A percentile compares a stretch with the other conserved stretches of the same genome.
phyloP scores from a whole-genome alignment of 768 basidiomycete genomes.

The Amanita rubescens region DNA sequence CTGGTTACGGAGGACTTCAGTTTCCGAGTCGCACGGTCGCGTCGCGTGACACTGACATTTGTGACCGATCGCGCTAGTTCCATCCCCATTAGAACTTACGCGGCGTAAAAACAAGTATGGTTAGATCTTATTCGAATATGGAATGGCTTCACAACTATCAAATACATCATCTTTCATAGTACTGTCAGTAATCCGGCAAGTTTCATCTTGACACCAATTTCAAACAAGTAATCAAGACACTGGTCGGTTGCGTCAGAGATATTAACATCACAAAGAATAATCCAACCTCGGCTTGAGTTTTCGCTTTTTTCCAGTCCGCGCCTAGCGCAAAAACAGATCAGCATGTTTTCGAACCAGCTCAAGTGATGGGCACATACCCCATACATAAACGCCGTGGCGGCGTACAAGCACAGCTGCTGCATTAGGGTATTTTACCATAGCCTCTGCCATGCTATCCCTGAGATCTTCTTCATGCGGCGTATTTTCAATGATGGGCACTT shows the following conservation, averaged over 20 bases:
- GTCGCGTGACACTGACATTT: neutral
- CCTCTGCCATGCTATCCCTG: slow-evolving; percentile 81
- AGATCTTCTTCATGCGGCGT: slow-evolving; percentile 88
- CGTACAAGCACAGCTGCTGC: slow-evolving; percentile 74
- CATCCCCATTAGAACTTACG: too few relatives aligned
- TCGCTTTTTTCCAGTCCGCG: slow-evolving; percentile 79
- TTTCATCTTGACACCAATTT: slow-evolving; percentile 81
- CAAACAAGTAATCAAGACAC: slow-evolving; percentile 90
- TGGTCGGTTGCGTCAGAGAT: slow-evolving; percentile 18
- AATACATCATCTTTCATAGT: neutral
- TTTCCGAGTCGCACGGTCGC: neutral
- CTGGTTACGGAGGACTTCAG: too few relatives aligned
- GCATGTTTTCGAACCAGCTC: slow-evolving; percentile 7
- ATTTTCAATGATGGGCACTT: slow-evolving; percentile 85
- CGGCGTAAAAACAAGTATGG: too few relatives aligned
- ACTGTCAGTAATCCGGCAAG: slow-evolving; percentile 49
- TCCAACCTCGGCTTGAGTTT: slow-evolving; percentile 77
- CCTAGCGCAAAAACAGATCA: slow-evolving; percentile 22
- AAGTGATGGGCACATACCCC: slow-evolving; percentile 44
- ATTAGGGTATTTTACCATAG: slow-evolving; percentile 73
- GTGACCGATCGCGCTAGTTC: slow-evolving; percentile 18
- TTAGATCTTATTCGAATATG: neutral
- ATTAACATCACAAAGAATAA: neutral
- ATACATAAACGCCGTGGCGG: slow-evolving; percentile 78
- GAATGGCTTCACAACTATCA: neutral